Evolutionary conservation across 352 stramenopile species (phyloP).

Genomic region (Halophytophthora polymorphica): DNA sequence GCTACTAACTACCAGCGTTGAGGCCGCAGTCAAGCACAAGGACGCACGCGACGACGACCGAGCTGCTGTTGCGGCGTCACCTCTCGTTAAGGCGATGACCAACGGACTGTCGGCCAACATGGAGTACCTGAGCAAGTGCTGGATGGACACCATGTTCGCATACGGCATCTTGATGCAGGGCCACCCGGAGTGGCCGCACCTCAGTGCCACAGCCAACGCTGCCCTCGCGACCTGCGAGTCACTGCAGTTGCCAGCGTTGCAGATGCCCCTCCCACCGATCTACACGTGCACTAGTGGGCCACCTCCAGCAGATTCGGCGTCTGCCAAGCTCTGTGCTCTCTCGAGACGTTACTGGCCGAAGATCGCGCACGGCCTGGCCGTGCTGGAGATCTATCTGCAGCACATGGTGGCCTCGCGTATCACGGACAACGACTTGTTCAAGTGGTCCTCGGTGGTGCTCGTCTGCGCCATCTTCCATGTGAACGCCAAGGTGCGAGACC

Average conservation of each 20-base stretch:
- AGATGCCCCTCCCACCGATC: slow-evolving; percentile 26
- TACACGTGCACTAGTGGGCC: slow-evolving; percentile 5
- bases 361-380: slow-evolving; percentile 46
- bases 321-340: slow-evolving; percentile 24
- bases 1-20: slow-evolving; percentile 45
- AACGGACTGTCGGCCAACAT: slow-evolving; percentile 37
- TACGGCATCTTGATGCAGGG: slow-evolving; percentile 51
- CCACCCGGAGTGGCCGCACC: slow-evolving; percentile 30
- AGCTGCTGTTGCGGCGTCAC: slow-evolving; percentile 17
- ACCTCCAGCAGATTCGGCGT: slow-evolving; percentile 4
- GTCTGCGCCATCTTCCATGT: slow-evolving; percentile 46
- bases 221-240: slow-evolving; percentile 12
- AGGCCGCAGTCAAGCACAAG: slow-evolving; percentile 23
- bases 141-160: slow-evolving; percentile 42
- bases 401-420: slow-evolving; percentile 13
- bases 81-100: slow-evolving; percentile 57
- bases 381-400: slow-evolving; percentile 27
- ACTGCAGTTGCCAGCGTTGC: slow-evolving; percentile 27
- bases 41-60: slow-evolving; percentile 19
- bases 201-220: slow-evolving; percentile 8
- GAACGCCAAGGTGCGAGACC: slow-evolving; percentile 35
- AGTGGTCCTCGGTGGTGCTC: slow-evolving; percentile 29
- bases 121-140: slow-evolving; percentile 48
- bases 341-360: slow-evolving; percentile 63
- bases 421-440: slow-evolving; percentile 10